phyloP scores from a whole-genome alignment of 1,284 basidiomycete genomes.

The Tilletia indica region DNA sequence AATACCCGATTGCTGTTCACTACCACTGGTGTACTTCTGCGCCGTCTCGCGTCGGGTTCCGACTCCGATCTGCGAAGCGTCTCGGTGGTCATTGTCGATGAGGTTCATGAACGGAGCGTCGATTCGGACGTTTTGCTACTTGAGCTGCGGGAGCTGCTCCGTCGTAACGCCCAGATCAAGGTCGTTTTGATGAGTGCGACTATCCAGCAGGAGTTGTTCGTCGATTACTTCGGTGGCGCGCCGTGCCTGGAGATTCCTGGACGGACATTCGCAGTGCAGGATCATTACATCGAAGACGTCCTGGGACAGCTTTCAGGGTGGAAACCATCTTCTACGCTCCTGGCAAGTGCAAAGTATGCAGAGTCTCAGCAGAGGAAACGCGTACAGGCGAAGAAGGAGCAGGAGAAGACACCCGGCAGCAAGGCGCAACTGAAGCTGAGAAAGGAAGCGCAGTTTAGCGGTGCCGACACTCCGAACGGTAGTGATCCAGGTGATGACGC shows the following conservation, averaged over 20 bases:
- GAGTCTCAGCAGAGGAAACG: conserved; percentile 11
- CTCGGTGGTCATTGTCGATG: conserved; percentile 86
- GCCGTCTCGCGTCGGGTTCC: conserved; percentile 67
- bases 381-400: not conserved
- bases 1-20: conserved; percentile 74
- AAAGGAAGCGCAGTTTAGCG: too few relatives aligned
- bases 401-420: not conserved
- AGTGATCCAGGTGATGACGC: too few relatives aligned
- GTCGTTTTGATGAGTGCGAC: conserved; percentile 63
- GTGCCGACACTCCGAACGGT: too few relatives aligned
- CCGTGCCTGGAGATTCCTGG: conserved; percentile 82
- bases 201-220: conserved; percentile 38
- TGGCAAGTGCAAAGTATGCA: not conserved
- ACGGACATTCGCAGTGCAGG: conserved; percentile 49
- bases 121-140: conserved; percentile 86
- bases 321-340: not conserved
- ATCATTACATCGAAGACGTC: conserved; percentile 53
- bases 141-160: conserved; percentile 74
- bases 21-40: conserved; percentile 85
- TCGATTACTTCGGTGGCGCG: conserved; percentile 71
- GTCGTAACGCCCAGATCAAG: conserved; percentile 70
- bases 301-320: conserved; percentile 16
- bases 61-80: conserved; percentile 72
- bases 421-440: not conserved
- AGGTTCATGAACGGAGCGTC: conserved; percentile 86